Evolutionary conservation across 208 protist species (phyloP), one percentile per base, ranked within the genome.

Genomic region (Trypanosoma melophagium): DNA sequence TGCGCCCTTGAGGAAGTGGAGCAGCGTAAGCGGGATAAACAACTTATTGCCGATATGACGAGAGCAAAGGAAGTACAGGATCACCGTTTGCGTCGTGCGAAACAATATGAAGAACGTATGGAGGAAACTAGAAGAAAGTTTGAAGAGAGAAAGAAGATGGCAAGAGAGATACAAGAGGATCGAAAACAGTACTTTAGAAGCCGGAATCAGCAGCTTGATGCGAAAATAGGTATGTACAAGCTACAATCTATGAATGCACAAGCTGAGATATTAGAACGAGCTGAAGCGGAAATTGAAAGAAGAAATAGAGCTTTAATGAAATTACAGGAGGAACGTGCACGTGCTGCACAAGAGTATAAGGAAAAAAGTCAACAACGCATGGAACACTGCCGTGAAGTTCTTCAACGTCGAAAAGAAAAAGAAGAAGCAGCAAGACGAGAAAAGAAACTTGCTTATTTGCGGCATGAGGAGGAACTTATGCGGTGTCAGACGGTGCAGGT

Each of bases 1-100:
- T 65, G 53, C 8, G 83, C 86, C 0, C 70, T 93, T 16, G 77
- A 84, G 10, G 79, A 84, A 44, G 80, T 91, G 7, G 66, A 86
- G 74, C 68, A 50, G 2, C 71, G 76, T 25, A 60, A 67, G 40
- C 58, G 66, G 1, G 77, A 87, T 45, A 69, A 81, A 19, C 77
- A 72, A 7, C 53, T 66, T 16, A 59, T 60, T n/a, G 78, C 79
- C 14, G 80, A 88, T 47, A n/a, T 64, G 45, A 49, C 38, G 12
- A 57, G 76, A 41, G 59, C 76, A 31, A 47, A 81, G 58, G 74
- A 79, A 19, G 63, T 83, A 14, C 19, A 81, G 13, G 44, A 74
- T 17, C 81, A 66, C 38, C 71, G 80, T 17, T 31, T 74, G 50
- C 83, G 80, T 21, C 84, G 77, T 19, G 69, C 80, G 7, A 2